Base-by-base conservation (phyloP, 306 rosid species). In the Rosa rugosa region DNA sequence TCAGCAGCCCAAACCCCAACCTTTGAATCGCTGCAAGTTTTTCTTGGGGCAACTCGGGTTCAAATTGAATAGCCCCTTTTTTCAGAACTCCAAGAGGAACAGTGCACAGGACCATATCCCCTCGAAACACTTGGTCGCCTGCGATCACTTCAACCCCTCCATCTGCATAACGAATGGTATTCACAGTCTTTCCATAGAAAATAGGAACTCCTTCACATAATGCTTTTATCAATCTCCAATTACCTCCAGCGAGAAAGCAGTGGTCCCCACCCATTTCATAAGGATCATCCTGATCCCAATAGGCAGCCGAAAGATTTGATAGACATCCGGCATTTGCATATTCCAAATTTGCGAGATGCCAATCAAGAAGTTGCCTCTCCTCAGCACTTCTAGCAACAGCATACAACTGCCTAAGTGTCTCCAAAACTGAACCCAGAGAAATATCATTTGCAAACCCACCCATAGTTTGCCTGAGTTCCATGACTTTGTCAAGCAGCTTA, bases 251-350 rank as follows among this genome's bases (percentile, higher is more conserved):
- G 42, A 93, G 96, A 78, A 95, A 95, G 86, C 98, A 95, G 73
- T 92, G 99, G 85, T 92, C 99, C 64, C 99, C 99, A 51, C 94
- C 92, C 98, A 95, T 95, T 84, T 95, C 99, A 51, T 79, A 95
- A 59, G 99, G 99, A 88, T 95, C 99, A 51, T 95, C 98, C 81
- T 95, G 98, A 84, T 93, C 98, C 99, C 98, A 95, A 72, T 93
- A 83, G 42, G 91, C 90, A 38, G 99, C 97, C 13, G 99, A 95
- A 75, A 95, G 91, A 71, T 95, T 84, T 6, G 98, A 90, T 79
- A 95, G 94, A 85, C 99, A 93, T 79, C 99, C 99, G 18, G 99
- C 99, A 85, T 95, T 95, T 73, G 99, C 96, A 49, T 88, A 95
- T 81, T 95, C 99, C 76, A 95, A 84, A 87, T 92, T 95, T 6